Evolutionary conservation across 1,284 basidiomycete species (phyloP), one percentile per base, ranked within the genome.

Genomic region (Hymenochaete sp.): DNA sequence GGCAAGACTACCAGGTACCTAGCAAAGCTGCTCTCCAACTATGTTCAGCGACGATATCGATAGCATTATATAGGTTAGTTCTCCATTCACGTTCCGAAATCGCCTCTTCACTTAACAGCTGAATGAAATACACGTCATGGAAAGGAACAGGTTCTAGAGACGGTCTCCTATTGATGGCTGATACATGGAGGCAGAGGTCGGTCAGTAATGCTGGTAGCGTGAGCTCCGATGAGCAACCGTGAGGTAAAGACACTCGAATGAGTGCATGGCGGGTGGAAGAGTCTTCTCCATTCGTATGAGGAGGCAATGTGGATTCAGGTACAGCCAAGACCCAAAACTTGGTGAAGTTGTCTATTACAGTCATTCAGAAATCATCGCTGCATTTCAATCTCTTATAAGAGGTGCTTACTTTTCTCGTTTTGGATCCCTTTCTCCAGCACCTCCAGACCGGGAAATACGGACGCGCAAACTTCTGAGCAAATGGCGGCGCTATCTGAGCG

Each of bases 131-230:
- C 13, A 74, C 60, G 57, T 75, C 70, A 26, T 71, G 66, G 54
- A 83, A 84, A 1, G 71, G 73, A n/a, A 55, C 51, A 16, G 58
- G 55, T 4, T 60, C 57, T 13, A 67, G 41, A 2, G 71, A 69
- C 0, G 83, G 83, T 45, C 82, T 68, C 37, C 83, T 68, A 55
- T 85, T 80, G 36, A 87, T 68, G 4, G 78, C 72, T n/a, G 60
- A 59, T 27, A 66, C 42, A n/a, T n/a, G n/a, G n/a, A n/a, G n/a
- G n/a, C n/a, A n/a, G n/a, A n/a, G n/a, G n/a, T n/a, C n/a, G n/a
- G n/a, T n/a, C n/a, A n/a, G n/a, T n/a, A n/a, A n/a, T n/a, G n/a
- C n/a, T 10, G 36, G 31, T 3, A 64, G 38, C 25, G 53, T 46
- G 11, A 67, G 54, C n/a, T 41, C 40, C 21, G 31, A 38, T 25